phyloP scores from a whole-genome alignment of 2,329 filamentous ascomycete genomes.

The Lachnellula suecica region DNA sequence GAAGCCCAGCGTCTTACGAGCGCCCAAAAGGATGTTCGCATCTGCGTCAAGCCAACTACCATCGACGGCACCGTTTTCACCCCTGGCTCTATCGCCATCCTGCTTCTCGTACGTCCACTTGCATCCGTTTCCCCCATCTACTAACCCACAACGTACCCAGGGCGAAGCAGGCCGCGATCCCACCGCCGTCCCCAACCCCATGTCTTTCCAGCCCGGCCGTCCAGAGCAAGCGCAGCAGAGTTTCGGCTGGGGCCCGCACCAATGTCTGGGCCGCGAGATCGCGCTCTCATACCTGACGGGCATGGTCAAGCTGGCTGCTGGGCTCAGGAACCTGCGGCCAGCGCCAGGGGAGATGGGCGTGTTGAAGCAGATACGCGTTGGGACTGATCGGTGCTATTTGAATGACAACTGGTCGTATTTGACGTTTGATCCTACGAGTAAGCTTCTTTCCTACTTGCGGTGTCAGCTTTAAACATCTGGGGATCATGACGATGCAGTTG shows the following conservation, averaged over 20 bases:
- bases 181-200: slow-evolving; percentile 47
- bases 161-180: slow-evolving; percentile 3
- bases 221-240: slow-evolving; percentile 63
- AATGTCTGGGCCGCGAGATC: slow-evolving; percentile 57
- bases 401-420: slow-evolving; percentile 5
- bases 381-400: slow-evolving; percentile 2
- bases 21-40: not conserved
- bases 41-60: not conserved
- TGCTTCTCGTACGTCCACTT: not conserved
- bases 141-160: not conserved
- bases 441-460: not conserved
- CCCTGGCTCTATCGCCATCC: not conserved
- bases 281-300: slow-evolving; percentile 61
- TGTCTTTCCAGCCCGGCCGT: slow-evolving; percentile 61
- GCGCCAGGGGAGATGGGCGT: slow-evolving; percentile 10
- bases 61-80: not conserved
- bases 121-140: not conserved
- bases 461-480: too few relatives aligned
- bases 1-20: slow-evolving; percentile 6
- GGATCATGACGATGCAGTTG: not conserved
- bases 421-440: slow-evolving; percentile 9
- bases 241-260: slow-evolving; percentile 60
- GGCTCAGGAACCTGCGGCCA: slow-evolving; percentile 8
- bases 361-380: slow-evolving; percentile 39
- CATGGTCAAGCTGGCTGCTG: slow-evolving; percentile 5